Evolutionary conservation across 1,284 basidiomycete genomes (phyloP), one percentile per base, ranked within the genome.

Genomic region (Cryptococcus maquisensis): DNA sequence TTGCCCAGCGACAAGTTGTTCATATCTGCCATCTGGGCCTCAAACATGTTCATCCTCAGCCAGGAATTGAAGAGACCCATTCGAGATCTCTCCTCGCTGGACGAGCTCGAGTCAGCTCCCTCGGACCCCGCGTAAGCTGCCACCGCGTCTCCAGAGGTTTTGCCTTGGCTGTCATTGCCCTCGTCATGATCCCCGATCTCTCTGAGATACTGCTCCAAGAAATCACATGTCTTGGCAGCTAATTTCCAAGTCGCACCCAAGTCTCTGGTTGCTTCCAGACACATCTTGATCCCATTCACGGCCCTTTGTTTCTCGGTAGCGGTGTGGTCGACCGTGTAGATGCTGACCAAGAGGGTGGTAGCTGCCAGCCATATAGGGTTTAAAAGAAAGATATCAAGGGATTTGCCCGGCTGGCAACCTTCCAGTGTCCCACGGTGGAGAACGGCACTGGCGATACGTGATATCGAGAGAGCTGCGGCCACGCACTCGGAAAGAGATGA

Each of bases 401-500:
- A 55, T 42, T 80, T 79, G 16, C 80, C 71, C 26, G 78, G 80
- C 12, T 80, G 75, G 9, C 56, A 54, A 48, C 70, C 67, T 8
- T 46, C 47, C 39, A 60, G 60, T 39, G 68, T 56, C 4, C 69
- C 65, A 18, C 74, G 61, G n/a, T 66, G 61, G 20, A 72, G 57
- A 8, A 70, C 61, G 3, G 69, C 67, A 60, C 89, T 84, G 23
- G 86, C 77, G 35, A 91, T 81, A 65, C 87, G 87, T 40, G 82
- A 83, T 56, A 85, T 87, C 3, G 85, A 85, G 16, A 88, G 79
- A 0, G 89, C 87, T 1, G 89, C 89, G 58, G 88, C 90, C 15
- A 85, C 86, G 69, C 89, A 91, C 47, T 91, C 90, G 0, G 88
- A 85, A 15, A 90, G 79, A 0, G 87, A 88, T 0, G 89, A 86